These are phyloP conservation scores for Zanthoxylum bungeanum DNA, from an alignment of 345 rosid genomes.

Conservation along the genomic window DNA sequence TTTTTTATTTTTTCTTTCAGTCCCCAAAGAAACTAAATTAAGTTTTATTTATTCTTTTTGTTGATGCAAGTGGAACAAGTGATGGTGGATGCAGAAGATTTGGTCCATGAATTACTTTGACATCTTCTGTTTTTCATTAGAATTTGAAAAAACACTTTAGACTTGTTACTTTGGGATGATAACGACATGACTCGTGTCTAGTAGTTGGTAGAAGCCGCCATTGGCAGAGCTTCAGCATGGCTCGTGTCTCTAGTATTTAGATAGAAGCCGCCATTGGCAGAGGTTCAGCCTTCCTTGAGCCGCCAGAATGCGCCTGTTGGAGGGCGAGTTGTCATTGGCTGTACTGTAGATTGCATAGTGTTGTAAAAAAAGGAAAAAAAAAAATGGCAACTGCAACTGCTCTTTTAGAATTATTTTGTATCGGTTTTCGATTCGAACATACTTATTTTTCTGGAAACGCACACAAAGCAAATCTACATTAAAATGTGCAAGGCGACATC, in stretches of 20 bases:
- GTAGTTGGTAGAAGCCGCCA: too few species aligned
- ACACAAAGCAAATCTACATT: conserved; percentile 2
- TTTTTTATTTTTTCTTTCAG: background rate
- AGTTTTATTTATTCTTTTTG: background rate
- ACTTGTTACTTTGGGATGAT: too few species aligned
- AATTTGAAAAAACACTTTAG: too few species aligned
- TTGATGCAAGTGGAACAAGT: background rate
- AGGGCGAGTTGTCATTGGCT: background rate
- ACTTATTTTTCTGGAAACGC: background rate
- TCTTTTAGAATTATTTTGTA: background rate
- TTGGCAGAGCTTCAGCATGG: too few species aligned
- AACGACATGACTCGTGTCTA: too few species aligned
- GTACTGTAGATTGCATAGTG: background rate
- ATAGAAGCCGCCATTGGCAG: background rate
- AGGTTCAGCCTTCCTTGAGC: background rate
- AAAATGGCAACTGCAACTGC: background rate
- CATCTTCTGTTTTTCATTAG: too few species aligned
- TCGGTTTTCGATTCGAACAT: background rate
- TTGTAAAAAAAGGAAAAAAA: too few species aligned
- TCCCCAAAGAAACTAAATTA: background rate
- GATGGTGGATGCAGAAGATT: background rate
- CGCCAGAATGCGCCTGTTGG: background rate
- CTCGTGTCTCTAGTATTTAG: too few species aligned
- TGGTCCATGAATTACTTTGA: background rate
- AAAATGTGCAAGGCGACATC: conserved; percentile 1